phyloP scores from a whole-genome alignment of 2,329 filamentous ascomycete species.

The Didymella keratinophila region DNA sequence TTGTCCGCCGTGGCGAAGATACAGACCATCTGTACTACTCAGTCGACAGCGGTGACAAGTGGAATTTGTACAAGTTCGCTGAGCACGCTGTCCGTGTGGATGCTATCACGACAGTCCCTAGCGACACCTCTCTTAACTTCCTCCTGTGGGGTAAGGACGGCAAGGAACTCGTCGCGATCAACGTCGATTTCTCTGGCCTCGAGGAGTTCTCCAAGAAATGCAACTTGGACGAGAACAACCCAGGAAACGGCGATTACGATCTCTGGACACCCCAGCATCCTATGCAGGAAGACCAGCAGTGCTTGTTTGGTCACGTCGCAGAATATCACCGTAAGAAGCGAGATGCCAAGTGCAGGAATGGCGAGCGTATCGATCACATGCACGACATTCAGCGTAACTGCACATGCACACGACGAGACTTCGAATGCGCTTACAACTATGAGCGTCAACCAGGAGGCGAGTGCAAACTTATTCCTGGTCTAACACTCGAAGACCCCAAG shows the following conservation, averaged over 20 bases:
- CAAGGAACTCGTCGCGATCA: slow-evolving; percentile 72
- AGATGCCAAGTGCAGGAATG: slow-evolving; percentile 83
- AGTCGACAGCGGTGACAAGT: slow-evolving; percentile 79
- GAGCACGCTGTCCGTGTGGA: slow-evolving; percentile 72
- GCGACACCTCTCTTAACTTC: slow-evolving; percentile 90
- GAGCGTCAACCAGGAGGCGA: slow-evolving; percentile 78
- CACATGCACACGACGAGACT: slow-evolving; percentile 83
- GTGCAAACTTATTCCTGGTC: slow-evolving; percentile 78
- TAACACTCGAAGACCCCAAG: slow-evolving; percentile 68
- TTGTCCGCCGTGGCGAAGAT: slow-evolving; percentile 74
- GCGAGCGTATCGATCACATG: slow-evolving; percentile 68
- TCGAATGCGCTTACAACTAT: slow-evolving; percentile 96
- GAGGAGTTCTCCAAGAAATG: slow-evolving; percentile 71
- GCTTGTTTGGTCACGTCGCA: slow-evolving; percentile 89
- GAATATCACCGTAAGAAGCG: slow-evolving; percentile 90
- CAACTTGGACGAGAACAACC: slow-evolving; percentile 68
- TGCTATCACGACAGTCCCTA: slow-evolving; percentile 87
- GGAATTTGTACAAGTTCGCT: slow-evolving; percentile 79
- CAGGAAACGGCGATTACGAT: slow-evolving; percentile 75
- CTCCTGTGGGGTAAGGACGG: slow-evolving; percentile 79
- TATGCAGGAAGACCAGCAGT: slow-evolving; percentile 75
- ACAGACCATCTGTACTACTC: slow-evolving; percentile 78
- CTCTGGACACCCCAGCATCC: slow-evolving; percentile 91
- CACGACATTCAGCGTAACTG: slow-evolving; percentile 78
- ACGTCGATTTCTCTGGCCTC: slow-evolving; percentile 87